These are phyloP conservation scores for Cryoendolithus antarcticus DNA, from an alignment of 2,329 filamentous ascomycete genomes.

Conservation along the genomic window DNA sequence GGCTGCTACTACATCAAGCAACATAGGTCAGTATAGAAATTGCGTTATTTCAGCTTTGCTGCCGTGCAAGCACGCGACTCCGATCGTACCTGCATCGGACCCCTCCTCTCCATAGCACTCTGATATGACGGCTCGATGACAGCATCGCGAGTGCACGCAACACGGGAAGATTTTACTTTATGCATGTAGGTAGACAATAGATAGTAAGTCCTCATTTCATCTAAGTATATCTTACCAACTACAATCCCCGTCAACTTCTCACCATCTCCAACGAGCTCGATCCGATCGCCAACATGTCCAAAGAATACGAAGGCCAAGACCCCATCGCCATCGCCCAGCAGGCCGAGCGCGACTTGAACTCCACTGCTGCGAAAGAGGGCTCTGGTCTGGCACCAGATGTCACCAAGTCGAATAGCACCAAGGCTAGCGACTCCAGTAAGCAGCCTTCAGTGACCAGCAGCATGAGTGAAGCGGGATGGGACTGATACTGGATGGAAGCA, in stretches of 20 bases:
- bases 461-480: conserved; percentile 22
- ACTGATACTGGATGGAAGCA: conserved; percentile 17
- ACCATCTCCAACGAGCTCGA: too few species aligned
- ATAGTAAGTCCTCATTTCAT: too few species aligned
- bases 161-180: too few species aligned
- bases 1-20: too few species aligned
- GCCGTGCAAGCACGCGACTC: too few species aligned
- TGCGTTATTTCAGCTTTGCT: too few species aligned
- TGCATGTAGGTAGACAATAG: too few species aligned
- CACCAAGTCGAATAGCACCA: conserved; percentile 7
- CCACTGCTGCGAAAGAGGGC: conserved; percentile 28
- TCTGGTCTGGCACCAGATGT: conserved; percentile 10
- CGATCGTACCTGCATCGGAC: too few species aligned
- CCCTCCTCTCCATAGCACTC: too few species aligned
- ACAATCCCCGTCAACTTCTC: too few species aligned
- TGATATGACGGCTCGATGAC: neutral
- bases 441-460: conserved; percentile 15
- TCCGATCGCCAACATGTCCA: conserved; percentile 25
- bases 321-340: conserved; percentile 33
- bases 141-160: neutral
- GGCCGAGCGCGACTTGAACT: conserved; percentile 38
- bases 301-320: conserved; percentile 29
- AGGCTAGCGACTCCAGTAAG: conserved; percentile 9
- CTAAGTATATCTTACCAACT: too few species aligned
- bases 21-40: too few species aligned